Conservation (phyloP, 164 flowering plant genomes). For the Vitis amurensis region DNA sequence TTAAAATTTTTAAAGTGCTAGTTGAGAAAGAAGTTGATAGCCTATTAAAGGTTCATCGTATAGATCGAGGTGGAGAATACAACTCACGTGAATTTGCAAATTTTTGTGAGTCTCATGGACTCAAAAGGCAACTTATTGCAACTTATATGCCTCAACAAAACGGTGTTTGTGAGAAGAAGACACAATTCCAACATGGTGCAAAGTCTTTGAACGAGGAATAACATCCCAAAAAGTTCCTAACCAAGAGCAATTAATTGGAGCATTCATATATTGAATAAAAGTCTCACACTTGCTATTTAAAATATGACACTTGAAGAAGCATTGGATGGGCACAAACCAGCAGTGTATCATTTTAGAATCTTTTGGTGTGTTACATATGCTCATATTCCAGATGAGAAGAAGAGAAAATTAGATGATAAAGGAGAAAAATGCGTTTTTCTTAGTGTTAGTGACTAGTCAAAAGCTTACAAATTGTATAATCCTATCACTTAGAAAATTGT, state of each 20-base stretch:
- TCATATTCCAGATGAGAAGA: too few relatives aligned
- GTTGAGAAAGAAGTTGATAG: background rate
- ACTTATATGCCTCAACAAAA: background rate
- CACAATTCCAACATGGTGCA: background rate
- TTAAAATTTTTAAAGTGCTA: too few relatives aligned
- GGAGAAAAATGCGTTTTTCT: background rate
- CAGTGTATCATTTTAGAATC: too few relatives aligned
- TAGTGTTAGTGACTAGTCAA: background rate
- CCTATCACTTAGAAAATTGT: background rate
- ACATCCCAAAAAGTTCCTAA: background rate
- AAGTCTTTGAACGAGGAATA: background rate
- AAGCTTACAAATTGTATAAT: constrained; percentile 8
- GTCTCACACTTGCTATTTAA: too few relatives aligned
- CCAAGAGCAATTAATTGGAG: background rate
- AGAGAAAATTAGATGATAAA: too few relatives aligned
- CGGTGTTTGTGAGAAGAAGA: background rate
- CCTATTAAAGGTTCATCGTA: background rate
- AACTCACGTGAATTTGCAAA: too few relatives aligned
- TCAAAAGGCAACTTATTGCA: background rate
- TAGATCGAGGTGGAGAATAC: constrained; percentile 5
- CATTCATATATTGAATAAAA: background rate
- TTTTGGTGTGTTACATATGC: background rate
- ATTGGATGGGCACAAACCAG: too few relatives aligned
- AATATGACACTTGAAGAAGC: too few relatives aligned
- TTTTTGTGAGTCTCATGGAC: background rate